A percentile compares a stretch with the other conserved stretches of the same genome.
phyloP scores from a whole-genome alignment of 805 yeast species.

The Metschnikowia borealis region DNA sequence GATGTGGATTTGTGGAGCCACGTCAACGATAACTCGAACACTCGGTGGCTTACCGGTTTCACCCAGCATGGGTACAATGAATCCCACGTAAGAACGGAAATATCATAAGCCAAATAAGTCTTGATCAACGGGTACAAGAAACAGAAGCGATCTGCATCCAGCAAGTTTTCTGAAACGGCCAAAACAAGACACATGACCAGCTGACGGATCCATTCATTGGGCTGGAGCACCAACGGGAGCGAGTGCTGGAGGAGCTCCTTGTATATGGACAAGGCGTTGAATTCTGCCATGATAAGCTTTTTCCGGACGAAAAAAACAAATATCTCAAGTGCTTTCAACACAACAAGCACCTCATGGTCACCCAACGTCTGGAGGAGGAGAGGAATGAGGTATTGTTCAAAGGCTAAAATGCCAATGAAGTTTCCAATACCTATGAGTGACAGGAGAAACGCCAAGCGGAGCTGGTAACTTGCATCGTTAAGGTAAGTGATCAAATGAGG shows the following conservation, averaged over 20 bases:
- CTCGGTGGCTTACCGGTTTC: constrained; percentile 61
- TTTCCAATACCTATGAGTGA: constrained; percentile 72
- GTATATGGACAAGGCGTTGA: constrained; percentile 37
- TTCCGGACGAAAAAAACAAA: constrained; percentile 31
- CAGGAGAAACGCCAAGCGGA: constrained; percentile 68
- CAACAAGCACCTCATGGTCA: constrained; percentile 82
- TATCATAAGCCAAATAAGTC: constrained; percentile 73
- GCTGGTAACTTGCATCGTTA: constrained; percentile 67
- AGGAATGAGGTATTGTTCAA: constrained; percentile 88
- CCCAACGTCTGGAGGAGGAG: constrained; percentile 75
- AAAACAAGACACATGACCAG: constrained; percentile 58
- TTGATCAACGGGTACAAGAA: constrained; percentile 76
- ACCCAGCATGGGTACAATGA: constrained; percentile 63
- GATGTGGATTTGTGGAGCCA: constrained; percentile 67
- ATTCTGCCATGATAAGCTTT: constrained; percentile 29
- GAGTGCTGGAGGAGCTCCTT: constrained; percentile 31
- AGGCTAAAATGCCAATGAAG: constrained; percentile 72
- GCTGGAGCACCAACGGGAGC: constrained; percentile 68
- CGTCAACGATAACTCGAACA: constrained; percentile 56
- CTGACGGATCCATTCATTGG: constrained; percentile 81
- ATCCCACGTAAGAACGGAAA: constrained; percentile 63
- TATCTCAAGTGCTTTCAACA: constrained; percentile 57
- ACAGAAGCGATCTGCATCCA: constrained; percentile 79
- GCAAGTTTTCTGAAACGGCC: constrained; percentile 56
- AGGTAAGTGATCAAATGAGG: constrained; percentile 90